phyloP scores from a whole-genome alignment of 192 early-diverging fungal genomes.

The Coemansia sp. region DNA sequence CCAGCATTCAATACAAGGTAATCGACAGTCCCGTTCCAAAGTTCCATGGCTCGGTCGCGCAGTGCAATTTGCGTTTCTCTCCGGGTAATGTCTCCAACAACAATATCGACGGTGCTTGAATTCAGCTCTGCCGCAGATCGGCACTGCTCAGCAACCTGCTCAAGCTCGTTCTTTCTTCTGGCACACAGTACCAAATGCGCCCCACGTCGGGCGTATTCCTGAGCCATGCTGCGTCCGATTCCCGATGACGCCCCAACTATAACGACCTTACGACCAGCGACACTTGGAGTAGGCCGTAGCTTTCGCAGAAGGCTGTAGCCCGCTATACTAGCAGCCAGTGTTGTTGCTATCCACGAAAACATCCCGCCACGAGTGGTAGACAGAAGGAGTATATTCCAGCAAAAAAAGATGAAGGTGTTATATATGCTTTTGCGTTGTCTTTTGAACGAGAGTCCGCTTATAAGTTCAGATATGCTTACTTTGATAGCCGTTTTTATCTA shows the following conservation, averaged over 20 bases:
- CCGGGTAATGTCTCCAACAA: conserved; percentile 63
- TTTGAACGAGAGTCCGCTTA: too few relatives aligned
- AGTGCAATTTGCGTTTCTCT: conserved; percentile 55
- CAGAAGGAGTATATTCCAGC: too few relatives aligned
- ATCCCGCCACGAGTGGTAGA: neutral
- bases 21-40: conserved; percentile 55
- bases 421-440: neutral
- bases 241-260: conserved; percentile 80
- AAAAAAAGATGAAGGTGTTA: neutral
- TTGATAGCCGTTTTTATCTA: too few relatives aligned
- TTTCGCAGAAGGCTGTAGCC: conserved; percentile 10
- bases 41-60: conserved; percentile 27
- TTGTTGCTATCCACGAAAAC: conserved; percentile 16
- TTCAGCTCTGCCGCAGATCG: conserved; percentile 8
- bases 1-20: conserved; percentile 79
- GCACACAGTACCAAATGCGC: conserved; percentile 67
- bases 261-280: conserved; percentile 56
- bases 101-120: conserved; percentile 4
- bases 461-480: too few relatives aligned
- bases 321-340: neutral
- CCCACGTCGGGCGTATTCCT: conserved; percentile 65
- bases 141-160: conserved; percentile 56
- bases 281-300: conserved; percentile 21
- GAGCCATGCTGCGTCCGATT: conserved; percentile 69
- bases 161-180: conserved; percentile 58